Conservation (phyloP, 768 basidiomycete species). For the Exsudoporus frostii region DNA sequence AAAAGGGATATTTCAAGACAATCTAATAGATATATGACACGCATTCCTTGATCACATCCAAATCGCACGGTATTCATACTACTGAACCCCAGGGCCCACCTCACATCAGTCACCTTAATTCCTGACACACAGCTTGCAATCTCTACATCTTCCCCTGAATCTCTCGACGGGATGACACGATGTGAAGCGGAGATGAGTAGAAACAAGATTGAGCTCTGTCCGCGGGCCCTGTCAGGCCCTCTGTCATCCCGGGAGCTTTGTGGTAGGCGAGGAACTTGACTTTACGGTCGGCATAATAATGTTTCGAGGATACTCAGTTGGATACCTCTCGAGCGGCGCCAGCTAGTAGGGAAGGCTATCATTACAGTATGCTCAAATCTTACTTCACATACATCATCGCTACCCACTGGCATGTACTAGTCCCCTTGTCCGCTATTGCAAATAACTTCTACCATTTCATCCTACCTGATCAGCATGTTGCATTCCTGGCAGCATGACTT, state of each 20-base stretch:
- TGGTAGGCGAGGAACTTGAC: constrained; percentile 51
- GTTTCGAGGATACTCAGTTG: constrained; percentile 53
- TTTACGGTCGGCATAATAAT: constrained; percentile 48
- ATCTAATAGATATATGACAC: neutral
- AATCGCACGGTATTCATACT: neutral
- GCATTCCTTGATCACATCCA: too few species aligned
- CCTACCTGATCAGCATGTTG: too few species aligned
- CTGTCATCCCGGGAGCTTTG: constrained; percentile 34
- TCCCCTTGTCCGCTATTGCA: too few species aligned
- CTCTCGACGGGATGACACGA: constrained; percentile 46
- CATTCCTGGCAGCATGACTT: too few species aligned
- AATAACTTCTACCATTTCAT: too few species aligned
- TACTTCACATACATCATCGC: too few species aligned
- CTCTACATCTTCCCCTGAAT: constrained; percentile 50
- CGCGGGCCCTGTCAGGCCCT: too few species aligned
- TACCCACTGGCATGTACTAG: too few species aligned
- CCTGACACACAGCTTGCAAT: constrained; percentile 42
- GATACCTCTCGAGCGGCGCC: constrained; percentile 50
- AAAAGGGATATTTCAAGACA: neutral
- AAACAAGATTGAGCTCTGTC: too few species aligned
- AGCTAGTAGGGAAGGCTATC: too few species aligned
- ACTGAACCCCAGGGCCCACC: neutral
- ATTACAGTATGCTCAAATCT: too few species aligned
- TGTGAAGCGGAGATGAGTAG: too few species aligned
- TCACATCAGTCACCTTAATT: constrained; percentile 30